Evolutionary conservation across 306 rosid genomes (phyloP), one percentile per base, ranked within the genome.

Genomic region (Alnus glutinosa): DNA sequence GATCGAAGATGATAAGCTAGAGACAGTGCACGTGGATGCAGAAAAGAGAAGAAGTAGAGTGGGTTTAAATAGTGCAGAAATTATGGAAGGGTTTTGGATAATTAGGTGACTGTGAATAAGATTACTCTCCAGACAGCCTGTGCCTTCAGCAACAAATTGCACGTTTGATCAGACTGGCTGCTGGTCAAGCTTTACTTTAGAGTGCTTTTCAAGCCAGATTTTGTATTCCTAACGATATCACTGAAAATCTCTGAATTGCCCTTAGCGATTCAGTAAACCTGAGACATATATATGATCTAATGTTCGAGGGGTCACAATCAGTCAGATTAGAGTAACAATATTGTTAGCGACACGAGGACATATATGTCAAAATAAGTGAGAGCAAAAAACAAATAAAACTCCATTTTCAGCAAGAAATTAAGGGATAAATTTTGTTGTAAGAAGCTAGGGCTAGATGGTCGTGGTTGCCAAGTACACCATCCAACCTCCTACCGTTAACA

Each of bases 101-200:
- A 86, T 89, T 92, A 86, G 97, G 93, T 89, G 90, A 80, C 72
- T 83, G 89, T 55, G 71, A 81, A 55, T 73, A 78, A 90, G 77
- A 86, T 52, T 71, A 7, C 8, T 73, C 78, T 70, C 75, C 80
- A 85, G 73, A 82, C 75, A 52, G 55, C 49, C 54, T 39, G 71
- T 88, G 66, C 77, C 85, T 89, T 89, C 77, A 64, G 73, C 83
- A 78, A 79, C 78, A 82, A 80, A 75, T 69, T 82, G 61, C 80
- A 68, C 47, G 23, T 70, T 47, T 62, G 82, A 85, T 79, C 66
- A 34, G 36, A 57, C 81, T 18, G 39, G 77, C 50, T 85, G 89
- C 87, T 82, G 84, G 80, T 79, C 62, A 66, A 73, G 85, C 58
- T 81, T 79, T 78, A 67, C 63, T 83, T 51, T 86, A 84, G 93